Evolutionary conservation across 768 basidiomycete genomes (phyloP).

Genomic region (Cantharellus anzutake): DNA sequence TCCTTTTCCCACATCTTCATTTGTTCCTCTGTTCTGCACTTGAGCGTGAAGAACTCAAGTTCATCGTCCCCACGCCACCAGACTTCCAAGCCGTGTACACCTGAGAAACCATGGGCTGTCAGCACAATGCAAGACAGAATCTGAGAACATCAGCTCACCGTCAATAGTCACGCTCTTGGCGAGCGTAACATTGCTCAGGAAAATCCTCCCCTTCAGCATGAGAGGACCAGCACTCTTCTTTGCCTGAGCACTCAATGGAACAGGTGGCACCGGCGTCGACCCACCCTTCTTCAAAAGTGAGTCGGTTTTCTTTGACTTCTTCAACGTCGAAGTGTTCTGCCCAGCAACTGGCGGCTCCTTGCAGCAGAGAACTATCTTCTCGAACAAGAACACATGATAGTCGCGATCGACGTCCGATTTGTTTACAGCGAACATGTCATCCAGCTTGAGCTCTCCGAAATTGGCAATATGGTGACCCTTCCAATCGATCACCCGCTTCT

Average conservation of each 20-base stretch:
- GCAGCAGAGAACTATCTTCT: slow-evolving; percentile 97
- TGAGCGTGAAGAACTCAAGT: slow-evolving; percentile 83
- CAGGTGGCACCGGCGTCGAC: slow-evolving; percentile 14
- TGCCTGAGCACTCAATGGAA: slow-evolving; percentile 20
- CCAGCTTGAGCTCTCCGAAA: slow-evolving; percentile 85
- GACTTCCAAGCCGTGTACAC: slow-evolving; percentile 63
- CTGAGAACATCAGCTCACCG: slow-evolving; percentile 16
- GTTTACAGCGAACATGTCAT: slow-evolving; percentile 89
- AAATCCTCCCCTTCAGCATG: slow-evolving; percentile 88
- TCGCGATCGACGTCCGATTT: slow-evolving; percentile 94
- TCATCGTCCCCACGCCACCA: slow-evolving; percentile 93
- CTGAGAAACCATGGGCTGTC: slow-evolving; percentile 6
- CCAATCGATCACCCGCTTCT: slow-evolving; percentile 89
- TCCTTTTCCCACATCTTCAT: slow-evolving; percentile 81
- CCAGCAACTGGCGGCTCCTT: slow-evolving; percentile 50
- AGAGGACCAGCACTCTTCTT: slow-evolving; percentile 67
- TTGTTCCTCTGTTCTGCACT: slow-evolving; percentile 83
- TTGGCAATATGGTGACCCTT: slow-evolving; percentile 91
- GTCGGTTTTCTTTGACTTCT: slow-evolving; percentile 40
- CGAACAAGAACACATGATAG: slow-evolving; percentile 96
- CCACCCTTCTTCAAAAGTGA: slow-evolving; percentile 63
- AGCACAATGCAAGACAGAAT: slow-evolving; percentile 2
- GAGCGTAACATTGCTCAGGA: slow-evolving; percentile 85
- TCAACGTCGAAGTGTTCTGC: slow-evolving; percentile 16
- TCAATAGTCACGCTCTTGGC: slow-evolving; percentile 45